Conservation (phyloP, 2,329 filamentous ascomycete species). For the Stromatinia cepivora region DNA sequence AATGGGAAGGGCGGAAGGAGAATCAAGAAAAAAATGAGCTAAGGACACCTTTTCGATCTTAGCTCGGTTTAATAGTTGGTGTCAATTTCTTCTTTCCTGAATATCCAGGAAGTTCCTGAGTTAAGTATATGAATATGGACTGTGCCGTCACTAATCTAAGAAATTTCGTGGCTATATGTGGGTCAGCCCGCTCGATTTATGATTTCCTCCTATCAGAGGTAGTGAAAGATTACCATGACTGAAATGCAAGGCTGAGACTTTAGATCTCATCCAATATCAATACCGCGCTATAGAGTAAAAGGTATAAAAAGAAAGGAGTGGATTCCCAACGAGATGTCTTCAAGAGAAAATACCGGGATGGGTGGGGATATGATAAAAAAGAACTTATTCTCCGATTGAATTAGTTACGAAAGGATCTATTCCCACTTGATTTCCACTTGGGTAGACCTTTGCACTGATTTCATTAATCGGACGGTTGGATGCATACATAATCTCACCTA, state of each 20-base stretch:
- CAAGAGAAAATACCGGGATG: constrained; percentile 15
- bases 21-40: constrained; percentile 20
- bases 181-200: background rate
- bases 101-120: constrained; percentile 4
- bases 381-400: background rate
- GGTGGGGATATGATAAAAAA: background rate
- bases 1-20: constrained; percentile 23
- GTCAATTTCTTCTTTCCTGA: constrained; percentile 5
- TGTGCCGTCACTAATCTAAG: constrained; percentile 2
- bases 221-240: background rate
- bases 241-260: constrained; percentile 22
- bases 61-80: constrained; percentile 22
- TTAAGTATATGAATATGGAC: background rate
- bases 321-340: background rate
- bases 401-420: background rate
- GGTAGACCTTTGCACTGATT: background rate
- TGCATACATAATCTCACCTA: constrained; percentile 9
- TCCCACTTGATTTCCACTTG: background rate
- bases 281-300: background rate
- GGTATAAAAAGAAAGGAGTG: constrained; percentile 5
- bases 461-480: background rate
- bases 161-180: constrained; percentile 10
- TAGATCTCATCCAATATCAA: constrained; percentile 12
- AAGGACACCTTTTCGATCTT: constrained; percentile 17
- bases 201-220: constrained; percentile 12